These are phyloP conservation scores for Pseudogymnoascus sp. DNA, from an alignment of 2,329 filamentous ascomycete genomes.

Conservation along the genomic window DNA sequence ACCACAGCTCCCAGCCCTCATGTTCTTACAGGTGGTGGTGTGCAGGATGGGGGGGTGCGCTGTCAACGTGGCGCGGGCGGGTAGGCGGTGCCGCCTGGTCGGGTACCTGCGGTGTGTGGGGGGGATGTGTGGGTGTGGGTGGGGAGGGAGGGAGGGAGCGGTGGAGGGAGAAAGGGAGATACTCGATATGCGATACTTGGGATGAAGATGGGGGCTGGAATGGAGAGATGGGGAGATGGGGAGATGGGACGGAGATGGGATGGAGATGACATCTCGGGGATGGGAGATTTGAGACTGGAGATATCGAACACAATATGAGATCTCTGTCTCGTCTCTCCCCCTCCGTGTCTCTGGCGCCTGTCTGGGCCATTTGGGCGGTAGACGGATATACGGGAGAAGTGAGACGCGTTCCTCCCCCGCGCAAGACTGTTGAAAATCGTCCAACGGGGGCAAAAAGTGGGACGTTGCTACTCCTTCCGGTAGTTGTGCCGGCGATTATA, in stretches of 20 bases:
- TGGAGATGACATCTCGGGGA: neutral
- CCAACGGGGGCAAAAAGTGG: neutral
- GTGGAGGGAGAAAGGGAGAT: conserved; percentile 17
- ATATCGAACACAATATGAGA: neutral
- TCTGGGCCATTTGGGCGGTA: neutral
- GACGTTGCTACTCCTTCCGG: neutral
- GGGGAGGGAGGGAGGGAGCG: conserved; percentile 42
- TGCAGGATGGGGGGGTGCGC: conserved; percentile 10
- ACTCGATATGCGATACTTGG: neutral
- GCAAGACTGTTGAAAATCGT: neutral
- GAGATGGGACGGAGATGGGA: neutral
- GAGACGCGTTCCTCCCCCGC: neutral
- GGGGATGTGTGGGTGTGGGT: conserved; percentile 32
- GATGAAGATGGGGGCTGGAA: conserved; percentile 10
- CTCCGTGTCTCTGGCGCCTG: neutral
- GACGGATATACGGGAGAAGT: neutral
- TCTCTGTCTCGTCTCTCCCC: neutral
- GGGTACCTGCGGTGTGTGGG: conserved; percentile 49
- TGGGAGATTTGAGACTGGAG: neutral
- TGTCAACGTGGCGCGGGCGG: conserved; percentile 29
- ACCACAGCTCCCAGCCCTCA: neutral
- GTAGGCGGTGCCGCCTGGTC: conserved; percentile 43
- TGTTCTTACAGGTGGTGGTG: neutral
- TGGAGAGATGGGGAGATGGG: neutral
- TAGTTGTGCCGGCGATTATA: neutral